A percentile compares a stretch with the other conserved stretches of the same genome.
phyloP scores from a whole-genome alignment of 768 basidiomycete genomes.

The Suillus variegatus region DNA sequence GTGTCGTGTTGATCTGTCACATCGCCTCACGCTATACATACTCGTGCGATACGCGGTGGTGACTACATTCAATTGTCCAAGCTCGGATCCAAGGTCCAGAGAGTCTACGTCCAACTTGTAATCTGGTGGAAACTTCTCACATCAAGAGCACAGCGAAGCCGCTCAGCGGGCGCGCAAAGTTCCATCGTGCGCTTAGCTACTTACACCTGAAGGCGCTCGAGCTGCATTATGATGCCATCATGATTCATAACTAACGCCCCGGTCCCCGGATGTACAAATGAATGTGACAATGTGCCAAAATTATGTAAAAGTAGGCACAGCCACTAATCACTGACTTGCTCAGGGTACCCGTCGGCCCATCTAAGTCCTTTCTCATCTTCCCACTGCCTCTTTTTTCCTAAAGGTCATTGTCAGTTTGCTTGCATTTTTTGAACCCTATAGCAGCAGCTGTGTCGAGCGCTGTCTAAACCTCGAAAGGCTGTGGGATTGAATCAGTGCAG shows the following conservation, averaged over 20 bases:
- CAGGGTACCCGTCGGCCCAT: constrained; percentile 9
- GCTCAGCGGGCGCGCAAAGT: not conserved
- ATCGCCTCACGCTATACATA: not conserved
- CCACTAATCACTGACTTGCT: constrained; percentile 22
- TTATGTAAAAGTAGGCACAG: constrained; percentile 14
- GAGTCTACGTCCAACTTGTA: no score
- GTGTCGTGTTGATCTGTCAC: not conserved
- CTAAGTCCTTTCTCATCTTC: constrained; percentile 20
- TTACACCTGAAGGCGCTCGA: not conserved
- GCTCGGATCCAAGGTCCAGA: not conserved
- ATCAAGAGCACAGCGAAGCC: not conserved
- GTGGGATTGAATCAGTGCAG: not conserved
- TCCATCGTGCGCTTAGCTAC: not conserved
- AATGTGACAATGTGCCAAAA: not conserved
- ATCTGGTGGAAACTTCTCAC: not conserved
- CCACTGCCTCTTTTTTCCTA: constrained; percentile 11
- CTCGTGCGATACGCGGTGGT: not conserved
- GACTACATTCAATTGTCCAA: not conserved
- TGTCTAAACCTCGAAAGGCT: not conserved
- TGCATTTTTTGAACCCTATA: not conserved
- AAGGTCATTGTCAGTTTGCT: not conserved
- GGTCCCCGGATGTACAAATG: not conserved
- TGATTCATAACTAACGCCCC: not conserved
- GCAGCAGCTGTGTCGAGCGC: not conserved
- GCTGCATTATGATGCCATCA: not conserved